These are phyloP conservation scores for Paramecium tetraurelia DNA, from an alignment of 73 alveolate species.

Conservation along the genomic window DNA sequence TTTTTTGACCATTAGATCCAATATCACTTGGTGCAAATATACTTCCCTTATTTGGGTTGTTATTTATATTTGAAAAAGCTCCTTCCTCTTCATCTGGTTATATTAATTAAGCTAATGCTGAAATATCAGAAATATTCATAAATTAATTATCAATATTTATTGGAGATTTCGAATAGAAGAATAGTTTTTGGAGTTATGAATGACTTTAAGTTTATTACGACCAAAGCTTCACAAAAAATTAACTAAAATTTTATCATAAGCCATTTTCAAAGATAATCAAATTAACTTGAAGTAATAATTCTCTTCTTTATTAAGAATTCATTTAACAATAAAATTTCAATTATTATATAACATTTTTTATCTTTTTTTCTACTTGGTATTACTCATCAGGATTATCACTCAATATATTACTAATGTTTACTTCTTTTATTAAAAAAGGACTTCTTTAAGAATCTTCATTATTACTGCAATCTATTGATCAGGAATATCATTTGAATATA, in stretches of 20 bases:
- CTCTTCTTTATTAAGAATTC: no score
- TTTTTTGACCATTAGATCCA: not conserved
- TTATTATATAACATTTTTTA: not conserved
- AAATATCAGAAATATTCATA: not conserved
- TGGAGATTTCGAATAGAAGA: not conserved
- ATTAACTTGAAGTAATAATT: no score
- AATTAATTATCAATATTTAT: not conserved
- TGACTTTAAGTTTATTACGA: not conserved
- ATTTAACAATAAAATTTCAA: not conserved
- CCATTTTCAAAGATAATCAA: not conserved
- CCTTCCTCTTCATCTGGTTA: slow-evolving; percentile 7
- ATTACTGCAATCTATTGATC: not conserved
- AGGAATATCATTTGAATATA: not conserved
- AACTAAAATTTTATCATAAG: no score
- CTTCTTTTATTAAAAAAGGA: not conserved
- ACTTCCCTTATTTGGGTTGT: slow-evolving; percentile 35
- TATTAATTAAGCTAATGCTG: not conserved
- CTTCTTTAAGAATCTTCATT: not conserved
- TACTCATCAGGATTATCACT: not conserved
- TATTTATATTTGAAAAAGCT: not conserved
- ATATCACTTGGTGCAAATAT: slow-evolving; percentile 23
- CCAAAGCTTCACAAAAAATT: no score
- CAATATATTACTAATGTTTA: not conserved
- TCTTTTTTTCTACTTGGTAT: not conserved
- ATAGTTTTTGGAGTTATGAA: not conserved